phyloP scores from a whole-genome alignment of 2,329 filamentous ascomycete genomes.

The Botrytis aclada region DNA sequence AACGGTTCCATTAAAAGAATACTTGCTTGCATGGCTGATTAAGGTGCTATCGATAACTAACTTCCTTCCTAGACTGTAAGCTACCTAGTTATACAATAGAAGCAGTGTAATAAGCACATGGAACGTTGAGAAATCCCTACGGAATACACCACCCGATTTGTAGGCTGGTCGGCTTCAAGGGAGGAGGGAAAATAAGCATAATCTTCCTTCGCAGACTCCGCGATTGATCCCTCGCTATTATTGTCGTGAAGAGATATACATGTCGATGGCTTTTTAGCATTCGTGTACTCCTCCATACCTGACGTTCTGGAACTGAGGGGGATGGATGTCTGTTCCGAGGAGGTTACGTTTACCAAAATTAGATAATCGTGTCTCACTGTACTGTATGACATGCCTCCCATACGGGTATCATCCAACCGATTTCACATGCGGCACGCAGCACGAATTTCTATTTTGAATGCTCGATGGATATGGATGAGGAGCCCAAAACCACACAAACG shows the following conservation, averaged over 20 bases:
- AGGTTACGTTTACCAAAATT: conserved; percentile 13
- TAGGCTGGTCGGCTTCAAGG: background rate
- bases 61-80: background rate
- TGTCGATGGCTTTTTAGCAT: background rate
- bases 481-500: background rate
- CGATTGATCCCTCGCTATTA: background rate
- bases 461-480: background rate
- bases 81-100: background rate
- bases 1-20: background rate
- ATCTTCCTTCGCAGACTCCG: background rate
- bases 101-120: background rate
- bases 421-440: background rate
- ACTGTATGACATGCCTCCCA: background rate
- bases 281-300: background rate
- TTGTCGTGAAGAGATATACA: background rate
- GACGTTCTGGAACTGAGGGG: background rate
- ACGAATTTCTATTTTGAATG: background rate
- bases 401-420: background rate
- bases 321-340: background rate
- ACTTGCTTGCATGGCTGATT: background rate
- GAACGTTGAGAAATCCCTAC: background rate
- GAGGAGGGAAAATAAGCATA: conserved; percentile 3
- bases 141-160: background rate
- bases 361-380: conserved; percentile 11
- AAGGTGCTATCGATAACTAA: background rate